Percentiles rank a stretch among this genome's conserved stretches.
phyloP scores from a whole-genome alignment of 257 asterid genomes.

The Knoxia roxburghii region DNA sequence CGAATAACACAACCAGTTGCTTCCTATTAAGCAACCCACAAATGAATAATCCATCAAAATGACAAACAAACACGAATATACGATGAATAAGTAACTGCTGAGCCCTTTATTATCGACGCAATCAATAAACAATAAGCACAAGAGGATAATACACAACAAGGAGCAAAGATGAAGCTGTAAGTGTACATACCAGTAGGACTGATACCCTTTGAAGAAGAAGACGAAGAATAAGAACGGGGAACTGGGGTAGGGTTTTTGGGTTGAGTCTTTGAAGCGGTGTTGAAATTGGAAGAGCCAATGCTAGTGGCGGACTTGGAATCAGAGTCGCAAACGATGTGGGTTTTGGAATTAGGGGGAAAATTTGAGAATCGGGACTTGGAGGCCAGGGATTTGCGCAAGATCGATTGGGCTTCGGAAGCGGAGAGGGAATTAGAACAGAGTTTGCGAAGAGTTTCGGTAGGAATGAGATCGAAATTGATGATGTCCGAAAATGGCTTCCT shows the following conservation, averaged over 20 bases:
- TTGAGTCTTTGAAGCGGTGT: slow-evolving; percentile 13
- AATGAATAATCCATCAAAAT: no score
- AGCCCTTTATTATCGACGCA: slow-evolving; percentile 17
- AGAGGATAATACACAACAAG: no score
- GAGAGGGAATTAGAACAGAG: slow-evolving; percentile 22
- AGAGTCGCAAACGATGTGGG: slow-evolving; percentile 9
- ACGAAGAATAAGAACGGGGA: slow-evolving; percentile 13
- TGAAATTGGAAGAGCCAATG: slow-evolving; percentile 44
- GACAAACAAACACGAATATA: background rate
- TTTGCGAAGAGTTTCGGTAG: slow-evolving; percentile 41
- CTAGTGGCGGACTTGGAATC: slow-evolving; percentile 45
- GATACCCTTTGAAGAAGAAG: slow-evolving; percentile 15
- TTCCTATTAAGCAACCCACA: no score
- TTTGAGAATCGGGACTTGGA: background rate
- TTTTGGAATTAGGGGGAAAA: slow-evolving; percentile 25
- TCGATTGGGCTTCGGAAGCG: slow-evolving; percentile 8
- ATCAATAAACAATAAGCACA: background rate
- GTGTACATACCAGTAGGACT: slow-evolving; percentile 19
- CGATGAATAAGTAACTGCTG: background rate
- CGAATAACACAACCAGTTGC: background rate
- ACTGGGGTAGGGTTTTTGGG: slow-evolving; percentile 28
- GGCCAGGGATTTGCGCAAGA: slow-evolving; percentile 6
- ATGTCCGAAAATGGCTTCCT: slow-evolving; percentile 47
- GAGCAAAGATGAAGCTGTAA: background rate
- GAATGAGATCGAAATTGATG: slow-evolving; percentile 38